These are phyloP conservation scores for Aspergillus tubingensis DNA, from an alignment of 2,329 filamentous ascomycete species.

Conservation along the genomic window DNA sequence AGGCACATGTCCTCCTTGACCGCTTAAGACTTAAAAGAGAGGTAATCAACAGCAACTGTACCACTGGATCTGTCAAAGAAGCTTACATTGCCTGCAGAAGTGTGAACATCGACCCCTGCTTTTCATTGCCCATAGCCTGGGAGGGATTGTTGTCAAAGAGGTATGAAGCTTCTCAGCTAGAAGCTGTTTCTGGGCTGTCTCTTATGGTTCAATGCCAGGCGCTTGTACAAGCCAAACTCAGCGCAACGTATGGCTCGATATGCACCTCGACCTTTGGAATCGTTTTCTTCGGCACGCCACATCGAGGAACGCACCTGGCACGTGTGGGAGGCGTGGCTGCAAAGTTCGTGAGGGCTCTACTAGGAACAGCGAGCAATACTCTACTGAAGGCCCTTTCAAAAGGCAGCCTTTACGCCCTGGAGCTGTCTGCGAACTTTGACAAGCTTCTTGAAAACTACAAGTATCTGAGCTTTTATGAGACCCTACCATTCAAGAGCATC, in stretches of 20 bases:
- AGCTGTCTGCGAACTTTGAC: conserved; percentile 17
- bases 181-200: background rate
- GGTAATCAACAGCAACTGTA: background rate
- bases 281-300: conserved; percentile 30
- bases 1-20: conserved; percentile 23
- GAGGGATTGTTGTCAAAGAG: conserved; percentile 33
- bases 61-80: background rate
- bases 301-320: conserved; percentile 24
- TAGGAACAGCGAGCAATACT: conserved; percentile 22
- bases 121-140: conserved; percentile 32
- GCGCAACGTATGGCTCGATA: conserved; percentile 18
- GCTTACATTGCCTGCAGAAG: background rate
- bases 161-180: conserved; percentile 10
- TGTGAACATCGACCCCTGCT: conserved; percentile 24
- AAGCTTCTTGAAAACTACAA: conserved; percentile 15
- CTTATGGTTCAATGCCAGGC: conserved; percentile 5
- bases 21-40: conserved; percentile 19
- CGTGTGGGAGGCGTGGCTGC: conserved; percentile 21
- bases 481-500: conserved; percentile 16
- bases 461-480: conserved; percentile 20
- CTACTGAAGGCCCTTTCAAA: conserved; percentile 24
- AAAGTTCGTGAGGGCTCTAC: conserved; percentile 19
- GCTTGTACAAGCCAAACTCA: conserved; percentile 21
- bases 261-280: conserved; percentile 22
- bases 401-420: conserved; percentile 19